Base-by-base conservation (phyloP, 208 protist genomes). In the Herpetomonas muscarum region DNA sequence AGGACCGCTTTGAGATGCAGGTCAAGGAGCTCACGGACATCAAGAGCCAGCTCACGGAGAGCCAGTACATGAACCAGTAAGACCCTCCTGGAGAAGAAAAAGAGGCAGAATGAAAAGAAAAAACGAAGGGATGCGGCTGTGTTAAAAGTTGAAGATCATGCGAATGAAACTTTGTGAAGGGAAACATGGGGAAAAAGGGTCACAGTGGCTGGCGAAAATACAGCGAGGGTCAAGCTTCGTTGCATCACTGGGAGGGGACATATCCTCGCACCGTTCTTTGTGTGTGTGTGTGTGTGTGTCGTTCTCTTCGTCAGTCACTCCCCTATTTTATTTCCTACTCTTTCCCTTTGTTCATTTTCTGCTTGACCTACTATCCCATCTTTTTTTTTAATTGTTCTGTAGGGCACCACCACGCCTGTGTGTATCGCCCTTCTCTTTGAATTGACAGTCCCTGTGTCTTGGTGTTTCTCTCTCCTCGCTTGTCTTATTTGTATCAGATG, bases 1-100 rank as follows among this genome's bases (percentile, higher is more conserved):
- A 99, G 85, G 79, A 86, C 29, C 93, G 97, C 65, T 99, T 99
- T 70, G 97, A 98, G 74, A 97, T 99, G 73, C 85, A 97, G 56
- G 89, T 99, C 41, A 71, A 85, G 61, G 88, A 97, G 51, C 85
- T 99, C n/a, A 98, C 96, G 32, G 97, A 97, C 56, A 81, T 93
- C 64, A 85, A 83, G 69, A 69, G 65, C n/a, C 89, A 94, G 70
- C 71, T 96, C 34, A 84, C 91, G 55, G 77, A 92, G 64, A 90
- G 67, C 69, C 82, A 93, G 69, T 96, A 96, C 79, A 96, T 93
- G 85, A 96, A 92, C 58, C 73, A 93, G 70, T 90, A 88, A 70
- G 28, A 6, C 3, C 9, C 12, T 21, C 3, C 9, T 49, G 17
- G 12, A 9, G 25, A 17, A 6, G 12, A 19, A 5, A 1, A 3